phyloP scores from a whole-genome alignment of 2,329 filamentous ascomycete species.

The Botrytis paeoniae region DNA sequence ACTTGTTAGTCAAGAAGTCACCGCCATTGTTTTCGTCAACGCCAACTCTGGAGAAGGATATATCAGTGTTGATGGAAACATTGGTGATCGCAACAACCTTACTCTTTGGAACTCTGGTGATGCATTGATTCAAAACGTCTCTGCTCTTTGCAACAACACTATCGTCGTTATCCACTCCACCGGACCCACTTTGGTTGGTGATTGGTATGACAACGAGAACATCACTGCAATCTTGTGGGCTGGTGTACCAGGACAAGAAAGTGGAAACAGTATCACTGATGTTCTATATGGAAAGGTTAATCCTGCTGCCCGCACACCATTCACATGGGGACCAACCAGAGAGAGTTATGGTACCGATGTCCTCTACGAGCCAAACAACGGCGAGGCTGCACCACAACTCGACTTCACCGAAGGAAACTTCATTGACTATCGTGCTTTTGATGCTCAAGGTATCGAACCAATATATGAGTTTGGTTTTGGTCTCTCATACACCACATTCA shows the following conservation, averaged over 20 bases:
- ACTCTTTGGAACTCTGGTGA: constrained; percentile 86
- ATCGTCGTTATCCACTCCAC: constrained; percentile 87
- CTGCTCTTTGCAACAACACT: constrained; percentile 77
- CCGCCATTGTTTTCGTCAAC: constrained; percentile 86
- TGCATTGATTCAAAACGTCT: constrained; percentile 74
- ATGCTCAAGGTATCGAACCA: constrained; percentile 59
- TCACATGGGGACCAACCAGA: constrained; percentile 70
- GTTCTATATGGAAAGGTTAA: constrained; percentile 81
- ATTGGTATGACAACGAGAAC: constrained; percentile 73
- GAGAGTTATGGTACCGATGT: constrained; percentile 44
- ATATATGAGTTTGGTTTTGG: constrained; percentile 82
- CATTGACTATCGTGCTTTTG: constrained; percentile 78
- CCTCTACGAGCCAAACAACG: constrained; percentile 61
- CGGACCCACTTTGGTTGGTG: constrained; percentile 72
- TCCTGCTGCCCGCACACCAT: constrained; percentile 73
- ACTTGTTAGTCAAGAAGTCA: constrained; percentile 60
- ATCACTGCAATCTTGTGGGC: constrained; percentile 82
- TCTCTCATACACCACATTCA: constrained; percentile 75
- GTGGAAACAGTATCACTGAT: constrained; percentile 74
- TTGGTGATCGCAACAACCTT: constrained; percentile 87
- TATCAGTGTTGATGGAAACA: constrained; percentile 77
- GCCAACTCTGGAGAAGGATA: constrained; percentile 83
- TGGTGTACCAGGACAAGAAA: constrained; percentile 78
- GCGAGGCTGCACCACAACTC: constrained; percentile 61
- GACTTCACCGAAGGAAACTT: constrained; percentile 76